Evolutionary conservation across 2,329 filamentous ascomycete species (phyloP).

Genomic region (Magnaporthales sp.): DNA sequence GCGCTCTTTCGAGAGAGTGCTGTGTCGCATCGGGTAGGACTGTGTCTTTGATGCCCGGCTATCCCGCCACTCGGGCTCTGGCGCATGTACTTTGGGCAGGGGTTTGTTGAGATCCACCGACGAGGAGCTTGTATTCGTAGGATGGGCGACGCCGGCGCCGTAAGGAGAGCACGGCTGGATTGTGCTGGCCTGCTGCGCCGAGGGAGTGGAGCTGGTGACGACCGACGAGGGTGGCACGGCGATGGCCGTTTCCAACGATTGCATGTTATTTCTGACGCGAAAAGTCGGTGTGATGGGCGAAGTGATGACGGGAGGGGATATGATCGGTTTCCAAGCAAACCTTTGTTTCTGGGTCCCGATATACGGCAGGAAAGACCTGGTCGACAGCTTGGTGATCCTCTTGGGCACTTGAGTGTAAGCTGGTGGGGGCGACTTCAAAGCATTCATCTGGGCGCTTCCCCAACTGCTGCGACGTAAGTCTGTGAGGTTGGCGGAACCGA

Average conservation of each 20-base stretch:
- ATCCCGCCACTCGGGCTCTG: background rate
- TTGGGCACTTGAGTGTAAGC: background rate
- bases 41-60: background rate
- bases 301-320: background rate
- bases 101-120: slow-evolving; percentile 19
- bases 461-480: background rate
- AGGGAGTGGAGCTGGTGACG: background rate
- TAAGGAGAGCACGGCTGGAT: background rate
- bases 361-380: background rate
- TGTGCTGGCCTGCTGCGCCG: background rate
- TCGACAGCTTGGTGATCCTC: background rate
- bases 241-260: background rate
- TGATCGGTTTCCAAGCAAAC: background rate
- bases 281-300: slow-evolving; percentile 2
- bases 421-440: background rate
- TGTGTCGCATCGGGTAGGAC: background rate
- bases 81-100: slow-evolving; percentile 11
- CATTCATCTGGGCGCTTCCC: background rate
- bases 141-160: background rate
- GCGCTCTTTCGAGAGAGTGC: background rate
- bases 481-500: background rate
- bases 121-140: background rate
- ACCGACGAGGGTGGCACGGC: background rate
- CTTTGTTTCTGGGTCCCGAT: background rate
- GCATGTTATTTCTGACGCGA: background rate